Percentiles rank a stretch among this genome's conserved stretches.
These are phyloP conservation scores for Myxozyma monticola DNA, from an alignment of 805 yeast genomes.

Conservation along the genomic window DNA sequence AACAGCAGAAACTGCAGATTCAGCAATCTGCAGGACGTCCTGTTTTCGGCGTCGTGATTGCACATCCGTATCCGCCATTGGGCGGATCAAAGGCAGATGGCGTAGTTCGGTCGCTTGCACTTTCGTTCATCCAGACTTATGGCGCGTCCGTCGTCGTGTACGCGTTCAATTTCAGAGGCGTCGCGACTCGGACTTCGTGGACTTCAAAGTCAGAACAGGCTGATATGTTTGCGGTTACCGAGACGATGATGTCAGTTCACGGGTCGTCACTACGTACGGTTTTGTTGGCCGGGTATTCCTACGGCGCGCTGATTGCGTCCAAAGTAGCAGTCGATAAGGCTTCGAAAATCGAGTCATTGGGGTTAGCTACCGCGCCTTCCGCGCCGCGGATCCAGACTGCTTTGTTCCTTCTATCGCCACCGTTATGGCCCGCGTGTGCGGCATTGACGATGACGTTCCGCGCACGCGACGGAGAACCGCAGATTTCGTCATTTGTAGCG, in stretches of 20 bases:
- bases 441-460: conserved; percentile 13
- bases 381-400: conserved; percentile 9
- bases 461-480: conserved; percentile 17
- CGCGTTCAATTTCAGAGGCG: conserved; percentile 28
- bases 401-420: conserved; percentile 22
- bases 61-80: conserved; percentile 29
- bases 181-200: conserved; percentile 27
- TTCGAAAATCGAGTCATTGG: not conserved
- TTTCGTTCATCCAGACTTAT: conserved; percentile 1
- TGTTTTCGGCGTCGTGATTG: conserved; percentile 24
- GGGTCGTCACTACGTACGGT: conserved; percentile 12
- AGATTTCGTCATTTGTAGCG: conserved; percentile 7
- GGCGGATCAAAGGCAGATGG: conserved; percentile 27
- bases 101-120: conserved; percentile 21
- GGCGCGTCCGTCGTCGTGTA: conserved; percentile 18
- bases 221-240: conserved; percentile 17
- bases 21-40: no score
- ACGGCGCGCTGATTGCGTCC: conserved; percentile 24
- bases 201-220: conserved; percentile 14
- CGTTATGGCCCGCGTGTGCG: conserved; percentile 22
- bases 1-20: no score
- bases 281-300: conserved; percentile 21
- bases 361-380: not conserved
- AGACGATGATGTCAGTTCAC: conserved; percentile 6
- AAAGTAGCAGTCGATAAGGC: conserved; percentile 8